Evolutionary conservation across 768 basidiomycete genomes (phyloP), one percentile per base, ranked within the genome.

Genomic region (Boletus rufocinnamomeus): DNA sequence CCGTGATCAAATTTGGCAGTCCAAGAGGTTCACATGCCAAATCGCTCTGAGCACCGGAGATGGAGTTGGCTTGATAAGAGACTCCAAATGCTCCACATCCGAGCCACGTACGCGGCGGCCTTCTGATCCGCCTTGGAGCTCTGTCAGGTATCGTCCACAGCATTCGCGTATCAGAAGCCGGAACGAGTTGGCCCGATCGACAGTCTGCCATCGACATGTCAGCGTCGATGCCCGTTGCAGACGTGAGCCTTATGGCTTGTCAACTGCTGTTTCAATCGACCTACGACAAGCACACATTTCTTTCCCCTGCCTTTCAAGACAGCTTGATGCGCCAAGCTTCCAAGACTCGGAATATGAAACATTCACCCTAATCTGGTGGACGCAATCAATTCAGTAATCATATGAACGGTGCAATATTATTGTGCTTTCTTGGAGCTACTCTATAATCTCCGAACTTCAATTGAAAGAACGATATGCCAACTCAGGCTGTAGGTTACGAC

Each of bases 21-120:
- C 25, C 25, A 50, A 58, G 56, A n/a, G 16, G 40, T 45, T 44
- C 52, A 30, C n/a, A 37, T 38, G n/a, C 19, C n/a, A n/a, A n/a
- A 28, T 10, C 14, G 30, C 23, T 30, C 21, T 28, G 30, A 50
- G 40, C 21, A 38, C 30, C 28, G 17, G 27, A 37, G 32, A 54
- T 54, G 41, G 54, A 56, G 46, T 51, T 5, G 41, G 6, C 43
- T 19, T 35, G 50, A 65, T 58, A 57, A 58, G 59, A 37, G 23
- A n/a, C 23, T n/a, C 34, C 35, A 8, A n/a, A 16, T 25, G 28
- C 62, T 45, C 50, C 23, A 50, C 52, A 11, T 37, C 14, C 44
- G 11, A 44, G 2, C 32, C 25, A 34, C 51, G 32, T 30, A 40
- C 28, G 2, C 13, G 28, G 9, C 14, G 9, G n/a, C 41, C 40